Conservation (phyloP, 768 basidiomycete genomes). For the Pleurotus cornucopiae region DNA sequence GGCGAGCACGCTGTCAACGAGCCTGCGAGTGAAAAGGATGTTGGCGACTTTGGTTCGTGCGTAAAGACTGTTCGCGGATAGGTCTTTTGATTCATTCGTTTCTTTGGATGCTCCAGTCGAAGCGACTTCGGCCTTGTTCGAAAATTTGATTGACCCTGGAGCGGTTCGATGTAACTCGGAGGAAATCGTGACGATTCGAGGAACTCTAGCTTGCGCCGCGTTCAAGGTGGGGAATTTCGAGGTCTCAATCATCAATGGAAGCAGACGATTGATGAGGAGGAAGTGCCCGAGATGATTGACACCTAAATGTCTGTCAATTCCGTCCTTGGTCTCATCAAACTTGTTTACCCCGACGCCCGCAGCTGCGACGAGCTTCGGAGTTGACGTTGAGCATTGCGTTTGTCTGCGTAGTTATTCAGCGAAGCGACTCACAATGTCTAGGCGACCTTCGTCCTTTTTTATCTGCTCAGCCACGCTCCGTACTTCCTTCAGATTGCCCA, state of each 20-base stretch:
- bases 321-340: background rate
- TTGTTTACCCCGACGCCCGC: constrained; percentile 2
- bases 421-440: constrained; percentile 8
- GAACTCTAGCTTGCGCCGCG: background rate
- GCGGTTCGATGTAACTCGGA: constrained; percentile 2
- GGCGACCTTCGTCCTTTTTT: constrained; percentile 3
- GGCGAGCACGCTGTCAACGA: background rate
- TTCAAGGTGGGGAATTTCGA: background rate
- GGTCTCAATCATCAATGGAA: background rate
- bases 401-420: background rate
- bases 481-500: constrained; percentile 10
- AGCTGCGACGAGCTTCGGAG: background rate
- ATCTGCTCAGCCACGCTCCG: constrained; percentile 6
- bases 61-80: background rate
- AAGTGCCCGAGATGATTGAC: constrained; percentile 7
- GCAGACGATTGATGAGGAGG: constrained; percentile 1
- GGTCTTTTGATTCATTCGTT: constrained; percentile 1
- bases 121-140: background rate
- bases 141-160: background rate
- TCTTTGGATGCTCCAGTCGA: background rate
- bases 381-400: background rate
- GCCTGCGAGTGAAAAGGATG: background rate
- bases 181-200: background rate
- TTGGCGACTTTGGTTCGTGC: constrained; percentile 1
- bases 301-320: background rate